These are phyloP conservation scores for Leccinellum albellum DNA, from an alignment of 768 basidiomycete species.

Conservation along the genomic window DNA sequence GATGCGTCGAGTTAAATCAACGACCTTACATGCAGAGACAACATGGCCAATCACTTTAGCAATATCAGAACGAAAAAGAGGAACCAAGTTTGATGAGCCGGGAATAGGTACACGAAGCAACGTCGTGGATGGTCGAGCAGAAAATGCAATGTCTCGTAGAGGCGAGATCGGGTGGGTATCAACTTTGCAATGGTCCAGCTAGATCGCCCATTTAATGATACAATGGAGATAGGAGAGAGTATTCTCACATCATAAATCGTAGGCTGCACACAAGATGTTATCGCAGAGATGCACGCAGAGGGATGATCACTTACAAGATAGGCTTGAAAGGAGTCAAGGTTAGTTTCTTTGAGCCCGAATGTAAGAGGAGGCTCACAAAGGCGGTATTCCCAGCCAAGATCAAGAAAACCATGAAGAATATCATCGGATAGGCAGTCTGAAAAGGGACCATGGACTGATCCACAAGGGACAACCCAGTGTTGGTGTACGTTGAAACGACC, in stretches of 20 bases:
- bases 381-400: conserved; percentile 92
- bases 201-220: conserved; percentile 1
- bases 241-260: conserved; percentile 76
- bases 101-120: conserved; percentile 88
- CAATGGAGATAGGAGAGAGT: background rate
- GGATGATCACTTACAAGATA: conserved; percentile 62
- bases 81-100: conserved; percentile 93
- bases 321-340: conserved; percentile 46
- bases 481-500: conserved; percentile 81
- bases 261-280: conserved; percentile 42
- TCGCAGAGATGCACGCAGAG: background rate
- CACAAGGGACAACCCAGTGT: conserved; percentile 81
- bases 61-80: conserved; percentile 63
- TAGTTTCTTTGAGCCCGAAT: background rate
- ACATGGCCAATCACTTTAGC: conserved; percentile 51
- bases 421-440: conserved; percentile 79
- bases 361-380: conserved; percentile 61
- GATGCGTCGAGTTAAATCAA: background rate
- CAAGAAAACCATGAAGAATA: conserved; percentile 63
- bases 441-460: conserved; percentile 94
- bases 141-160: conserved; percentile 81
- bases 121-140: conserved; percentile 92
- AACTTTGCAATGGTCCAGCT: conserved; percentile 75
- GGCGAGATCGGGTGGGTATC: conserved; percentile 53
- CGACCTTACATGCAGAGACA: background rate